Conservation (phyloP, 2,329 filamentous ascomycete genomes). For the Onygena corvina region DNA sequence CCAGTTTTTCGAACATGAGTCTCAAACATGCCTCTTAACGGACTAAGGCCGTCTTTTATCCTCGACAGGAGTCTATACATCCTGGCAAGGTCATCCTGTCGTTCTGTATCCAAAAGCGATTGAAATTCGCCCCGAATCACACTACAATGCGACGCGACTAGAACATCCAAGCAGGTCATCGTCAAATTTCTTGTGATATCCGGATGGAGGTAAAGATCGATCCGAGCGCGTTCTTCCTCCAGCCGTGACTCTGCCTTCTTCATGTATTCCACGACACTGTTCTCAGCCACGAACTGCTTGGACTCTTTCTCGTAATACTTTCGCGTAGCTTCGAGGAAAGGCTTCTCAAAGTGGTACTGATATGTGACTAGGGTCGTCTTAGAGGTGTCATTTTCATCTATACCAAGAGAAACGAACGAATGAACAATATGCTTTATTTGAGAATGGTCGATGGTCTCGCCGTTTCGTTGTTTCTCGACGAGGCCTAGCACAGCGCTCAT, state of each 20-base stretch:
- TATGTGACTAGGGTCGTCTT: constrained; percentile 96
- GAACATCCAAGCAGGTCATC: constrained; percentile 73
- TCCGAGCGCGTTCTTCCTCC: constrained; percentile 86
- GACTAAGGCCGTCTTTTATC: constrained; percentile 84
- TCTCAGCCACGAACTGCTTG: constrained; percentile 86
- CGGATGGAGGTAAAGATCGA: constrained; percentile 77
- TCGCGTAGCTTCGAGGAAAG: constrained; percentile 75
- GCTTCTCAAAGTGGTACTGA: constrained; percentile 78
- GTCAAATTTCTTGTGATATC: constrained; percentile 79
- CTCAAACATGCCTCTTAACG: constrained; percentile 76
- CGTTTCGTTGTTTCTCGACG: constrained; percentile 92
- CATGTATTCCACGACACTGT: constrained; percentile 98
- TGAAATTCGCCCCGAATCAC: constrained; percentile 95
- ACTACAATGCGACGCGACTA: constrained; percentile 76
- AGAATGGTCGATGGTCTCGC: constrained; percentile 91
- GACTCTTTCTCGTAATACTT: constrained; percentile 86
- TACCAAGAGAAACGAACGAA: constrained; percentile 85
- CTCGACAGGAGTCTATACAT: constrained; percentile 90
- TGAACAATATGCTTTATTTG: constrained; percentile 97
- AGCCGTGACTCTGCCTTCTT: constrained; percentile 91
- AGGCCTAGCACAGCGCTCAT: constrained; percentile 92
- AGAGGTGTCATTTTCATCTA: constrained; percentile 83
- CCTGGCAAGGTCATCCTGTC: constrained; percentile 85
- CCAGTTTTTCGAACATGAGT: constrained; percentile 85
- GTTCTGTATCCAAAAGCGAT: constrained; percentile 79